Conservation (phyloP, 495 filamentous ascomycete genomes). For the Xylaria curta region DNA sequence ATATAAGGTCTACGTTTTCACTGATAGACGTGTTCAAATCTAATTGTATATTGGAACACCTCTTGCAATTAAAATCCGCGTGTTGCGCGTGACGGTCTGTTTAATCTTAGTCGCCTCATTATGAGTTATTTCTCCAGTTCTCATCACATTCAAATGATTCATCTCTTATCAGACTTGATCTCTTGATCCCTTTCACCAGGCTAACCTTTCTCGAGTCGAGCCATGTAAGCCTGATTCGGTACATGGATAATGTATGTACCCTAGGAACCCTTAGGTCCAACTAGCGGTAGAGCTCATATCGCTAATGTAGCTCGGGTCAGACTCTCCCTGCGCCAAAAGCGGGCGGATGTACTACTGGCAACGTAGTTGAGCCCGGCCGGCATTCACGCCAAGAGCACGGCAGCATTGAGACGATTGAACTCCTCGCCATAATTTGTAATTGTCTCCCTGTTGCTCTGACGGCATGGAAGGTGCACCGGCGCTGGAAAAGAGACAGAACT, state of each 20-base stretch:
- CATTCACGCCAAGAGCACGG: constrained; percentile 39
- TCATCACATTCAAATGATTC: neutral
- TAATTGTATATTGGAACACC: neutral
- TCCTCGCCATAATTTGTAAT: constrained; percentile 60
- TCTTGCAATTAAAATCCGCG: neutral
- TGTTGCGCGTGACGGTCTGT: neutral
- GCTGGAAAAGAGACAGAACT: constrained; percentile 55
- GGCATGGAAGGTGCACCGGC: no score
- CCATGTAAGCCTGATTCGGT: neutral
- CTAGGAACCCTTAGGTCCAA: no score
- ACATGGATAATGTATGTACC: constrained; percentile 17
- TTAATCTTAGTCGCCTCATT: neutral
- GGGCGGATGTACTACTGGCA: constrained; percentile 57
- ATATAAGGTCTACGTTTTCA: no score
- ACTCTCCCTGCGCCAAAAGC: constrained; percentile 43
- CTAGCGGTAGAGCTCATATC: constrained; percentile 44
- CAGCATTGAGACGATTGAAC: constrained; percentile 45
- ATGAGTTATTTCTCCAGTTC: neutral
- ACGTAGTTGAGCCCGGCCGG: constrained; percentile 40
- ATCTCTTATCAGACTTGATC: neutral
- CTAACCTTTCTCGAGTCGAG: neutral
- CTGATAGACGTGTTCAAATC: no score
- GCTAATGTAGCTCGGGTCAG: constrained; percentile 49
- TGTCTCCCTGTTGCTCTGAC: constrained; percentile 47
- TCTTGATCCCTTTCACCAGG: neutral